Conservation (phyloP, 306 rosid species). For the Rubus parviflorus region DNA sequence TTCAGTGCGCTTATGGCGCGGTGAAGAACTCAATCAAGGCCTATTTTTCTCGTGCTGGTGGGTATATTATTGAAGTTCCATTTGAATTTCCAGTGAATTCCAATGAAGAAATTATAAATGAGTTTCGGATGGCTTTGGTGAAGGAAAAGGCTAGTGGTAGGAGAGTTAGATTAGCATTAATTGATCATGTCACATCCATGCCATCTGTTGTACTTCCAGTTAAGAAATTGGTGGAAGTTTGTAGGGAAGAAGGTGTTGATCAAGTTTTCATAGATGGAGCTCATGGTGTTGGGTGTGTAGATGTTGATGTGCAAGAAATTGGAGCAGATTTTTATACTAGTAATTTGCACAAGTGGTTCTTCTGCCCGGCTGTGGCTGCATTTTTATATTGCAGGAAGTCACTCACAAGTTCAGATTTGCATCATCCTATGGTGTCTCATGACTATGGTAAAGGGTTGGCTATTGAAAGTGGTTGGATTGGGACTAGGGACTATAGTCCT, state of each 20-base stretch:
- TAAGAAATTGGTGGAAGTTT: constrained; percentile 65
- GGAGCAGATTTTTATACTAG: constrained; percentile 84
- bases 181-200: constrained; percentile 87
- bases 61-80: constrained; percentile 60
- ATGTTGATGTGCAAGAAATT: constrained; percentile 74
- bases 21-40: constrained; percentile 79
- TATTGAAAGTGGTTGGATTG: constrained; percentile 82
- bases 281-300: constrained; percentile 71
- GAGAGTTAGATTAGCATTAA: constrained; percentile 65
- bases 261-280: constrained; percentile 81
- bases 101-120: constrained; percentile 54
- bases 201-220: constrained; percentile 70
- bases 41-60: constrained; percentile 72
- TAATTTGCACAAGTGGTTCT: constrained; percentile 79
- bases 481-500: constrained; percentile 90
- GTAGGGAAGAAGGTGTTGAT: constrained; percentile 83
- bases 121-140: constrained; percentile 59
- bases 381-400: constrained; percentile 51
- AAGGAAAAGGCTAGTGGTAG: constrained; percentile 54
- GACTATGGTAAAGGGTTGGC: constrained; percentile 85
- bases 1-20: constrained; percentile 72
- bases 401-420: constrained; percentile 45
- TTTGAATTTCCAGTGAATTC: constrained; percentile 67
- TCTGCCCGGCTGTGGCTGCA: constrained; percentile 76
- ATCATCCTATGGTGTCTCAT: constrained; percentile 84